Evolutionary conservation across 2,329 filamentous ascomycete species (phyloP), one percentile per base, ranked within the genome.

Genomic region (Stromatinia cepivora): DNA sequence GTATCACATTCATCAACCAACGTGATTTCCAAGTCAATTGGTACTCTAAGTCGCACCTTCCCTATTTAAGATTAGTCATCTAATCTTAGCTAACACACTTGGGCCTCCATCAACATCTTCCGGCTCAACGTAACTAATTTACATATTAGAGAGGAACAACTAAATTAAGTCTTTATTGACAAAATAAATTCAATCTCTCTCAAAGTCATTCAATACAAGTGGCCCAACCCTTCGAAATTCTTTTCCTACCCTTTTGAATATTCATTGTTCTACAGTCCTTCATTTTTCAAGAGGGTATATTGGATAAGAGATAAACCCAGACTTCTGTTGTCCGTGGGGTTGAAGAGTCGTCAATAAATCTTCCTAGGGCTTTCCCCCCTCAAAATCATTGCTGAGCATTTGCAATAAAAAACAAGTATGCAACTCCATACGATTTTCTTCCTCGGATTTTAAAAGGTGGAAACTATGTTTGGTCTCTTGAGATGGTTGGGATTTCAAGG

Each of bases 271-370:
- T 50, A 39, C 59, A n/a, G 5, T 50, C 59, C 46, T 63, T n/a
- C 45, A 20, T 17, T 48, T 50, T 28, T 63, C 46, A 11, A 25
- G 20, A 39, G 31, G 59, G 45, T 52, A 39, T 34, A 52, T 63
- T 52, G 61, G 46, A 63, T 63, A 52, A 63, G 61, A 58, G 56
- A 52, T 63, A 63, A 63, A 63, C 61, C 39, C 61, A 63, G 61
- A 63, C 61, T 52, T 52, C 61, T 52, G 59, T 52, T 63, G 61
- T 63, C 61, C 61, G 61, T 63, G 61, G 61, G 61, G 61, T 63
- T 52, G 46, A 63, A 22, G 39, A 28, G 61, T 63, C 61, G 61
- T 63, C 61, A 63, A 63, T 63, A 52, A 63, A 39, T 63, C 61
- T 52, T 39, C 61, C 61, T 63, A 63, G 61, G 61, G 61, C 61